Percentiles rank a stretch among this genome's conserved stretches.
phyloP scores from a whole-genome alignment of 306 rosid genomes.

The Geum urbanum region DNA sequence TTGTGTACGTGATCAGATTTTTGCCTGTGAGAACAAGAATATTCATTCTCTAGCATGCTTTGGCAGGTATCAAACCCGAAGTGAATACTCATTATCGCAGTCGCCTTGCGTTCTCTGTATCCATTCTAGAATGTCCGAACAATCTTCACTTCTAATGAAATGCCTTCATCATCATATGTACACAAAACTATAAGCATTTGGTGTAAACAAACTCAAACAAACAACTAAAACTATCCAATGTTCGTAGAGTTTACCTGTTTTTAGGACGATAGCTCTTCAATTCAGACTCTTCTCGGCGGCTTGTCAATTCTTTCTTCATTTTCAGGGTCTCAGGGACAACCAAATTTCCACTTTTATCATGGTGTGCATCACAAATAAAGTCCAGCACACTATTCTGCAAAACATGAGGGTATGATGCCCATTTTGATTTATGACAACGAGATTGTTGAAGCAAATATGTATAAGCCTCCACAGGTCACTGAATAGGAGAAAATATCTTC shows the following conservation, averaged over 20 bases:
- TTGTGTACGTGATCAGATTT: not conserved
- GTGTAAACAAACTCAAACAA: constrained; percentile 12
- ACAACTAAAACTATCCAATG: not conserved
- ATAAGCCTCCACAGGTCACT: not conserved
- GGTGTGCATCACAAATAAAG: constrained; percentile 57
- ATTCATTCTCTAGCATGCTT: not conserved
- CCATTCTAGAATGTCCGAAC: constrained; percentile 68
- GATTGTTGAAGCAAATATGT: not conserved
- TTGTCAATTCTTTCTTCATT: constrained; percentile 54
- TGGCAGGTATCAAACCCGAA: constrained; percentile 1
- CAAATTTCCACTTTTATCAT: constrained; percentile 41
- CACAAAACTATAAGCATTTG: constrained; percentile 14
- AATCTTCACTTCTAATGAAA: constrained; percentile 68
- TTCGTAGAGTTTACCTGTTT: constrained; percentile 50
- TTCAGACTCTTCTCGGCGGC: constrained; percentile 42
- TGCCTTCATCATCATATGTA: constrained; percentile 42
- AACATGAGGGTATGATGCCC: not conserved
- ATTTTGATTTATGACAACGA: not conserved
- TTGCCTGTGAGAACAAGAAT: not conserved
- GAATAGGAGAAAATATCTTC: not conserved
- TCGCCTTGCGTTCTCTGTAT: constrained; percentile 48
- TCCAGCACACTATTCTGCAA: constrained; percentile 67
- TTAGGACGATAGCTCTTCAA: constrained; percentile 58
- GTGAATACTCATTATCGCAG: constrained; percentile 20
- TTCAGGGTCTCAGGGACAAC: constrained; percentile 54